phyloP scores from a whole-genome alignment of 1,139 yeast species.

The Lodderomyces parapsilosis region DNA sequence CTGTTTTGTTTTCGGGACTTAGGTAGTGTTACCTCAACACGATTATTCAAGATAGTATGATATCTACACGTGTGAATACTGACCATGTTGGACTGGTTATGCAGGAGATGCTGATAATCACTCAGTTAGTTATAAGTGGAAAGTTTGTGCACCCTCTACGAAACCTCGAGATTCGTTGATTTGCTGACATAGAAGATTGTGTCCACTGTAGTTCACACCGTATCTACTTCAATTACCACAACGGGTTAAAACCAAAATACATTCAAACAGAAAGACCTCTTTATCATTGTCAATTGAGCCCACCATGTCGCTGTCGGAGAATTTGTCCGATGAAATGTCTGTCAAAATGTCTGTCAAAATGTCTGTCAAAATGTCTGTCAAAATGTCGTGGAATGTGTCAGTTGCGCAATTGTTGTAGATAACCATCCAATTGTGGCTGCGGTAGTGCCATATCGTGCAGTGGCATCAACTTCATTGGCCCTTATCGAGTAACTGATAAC shows the following conservation, averaged over 20 bases:
- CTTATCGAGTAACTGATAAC: not conserved
- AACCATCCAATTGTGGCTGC: not conserved
- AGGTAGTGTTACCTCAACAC: too few relatives aligned
- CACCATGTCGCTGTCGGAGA: slow-evolving; percentile 1
- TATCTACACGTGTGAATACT: too few relatives aligned
- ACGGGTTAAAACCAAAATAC: not conserved
- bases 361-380: too few relatives aligned
- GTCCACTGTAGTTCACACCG: not conserved
- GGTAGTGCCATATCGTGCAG: too few relatives aligned
- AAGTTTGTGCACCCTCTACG: too few relatives aligned
- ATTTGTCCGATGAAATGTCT: not conserved
- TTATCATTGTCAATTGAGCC: not conserved
- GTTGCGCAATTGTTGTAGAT: not conserved
- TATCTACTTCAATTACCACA: not conserved
- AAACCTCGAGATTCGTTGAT: too few relatives aligned
- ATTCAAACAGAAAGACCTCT: not conserved
- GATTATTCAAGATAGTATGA: too few relatives aligned
- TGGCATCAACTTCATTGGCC: not conserved
- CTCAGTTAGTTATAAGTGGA: too few relatives aligned
- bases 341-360: not conserved
- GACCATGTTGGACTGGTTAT: too few relatives aligned
- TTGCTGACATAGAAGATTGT: too few relatives aligned
- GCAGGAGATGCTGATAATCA: too few relatives aligned
- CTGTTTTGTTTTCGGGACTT: too few relatives aligned
- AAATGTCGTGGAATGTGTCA: slow-evolving; percentile 1